These are phyloP conservation scores for Zizania palustris DNA, from an alignment of 202 grass and related monocot genomes.

Conservation along the genomic window DNA sequence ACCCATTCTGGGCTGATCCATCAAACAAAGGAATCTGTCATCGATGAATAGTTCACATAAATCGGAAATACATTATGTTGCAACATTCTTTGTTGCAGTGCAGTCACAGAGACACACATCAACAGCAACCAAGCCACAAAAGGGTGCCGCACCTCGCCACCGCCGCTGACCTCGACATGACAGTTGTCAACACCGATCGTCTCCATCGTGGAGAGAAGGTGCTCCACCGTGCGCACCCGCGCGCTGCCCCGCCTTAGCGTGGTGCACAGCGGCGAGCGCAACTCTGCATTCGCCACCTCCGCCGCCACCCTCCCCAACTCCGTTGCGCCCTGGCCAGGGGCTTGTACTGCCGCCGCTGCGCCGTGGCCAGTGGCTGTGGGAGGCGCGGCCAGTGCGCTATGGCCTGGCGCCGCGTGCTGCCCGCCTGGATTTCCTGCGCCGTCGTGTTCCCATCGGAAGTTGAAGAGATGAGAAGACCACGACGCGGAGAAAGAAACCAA, in stretches of 20 bases:
- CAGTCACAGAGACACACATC: slow-evolving; percentile 4
- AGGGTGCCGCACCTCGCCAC: slow-evolving; percentile 63
- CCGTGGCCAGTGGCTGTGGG: no score
- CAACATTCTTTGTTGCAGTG: not conserved
- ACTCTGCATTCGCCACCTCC: slow-evolving; percentile 55
- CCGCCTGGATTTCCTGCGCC: no score
- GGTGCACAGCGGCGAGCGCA: slow-evolving; percentile 71
- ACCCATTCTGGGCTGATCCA: slow-evolving; percentile 95
- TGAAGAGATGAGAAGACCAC: no score
- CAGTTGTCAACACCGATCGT: slow-evolving; percentile 83
- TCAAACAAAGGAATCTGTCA: slow-evolving; percentile 93
- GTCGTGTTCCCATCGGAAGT: no score
- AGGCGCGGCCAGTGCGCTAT: no score
- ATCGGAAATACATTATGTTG: slow-evolving; percentile 11
- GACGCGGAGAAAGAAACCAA: no score
- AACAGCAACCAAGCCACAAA: slow-evolving; percentile 1
- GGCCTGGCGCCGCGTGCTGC: no score
- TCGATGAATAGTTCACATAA: slow-evolving; percentile 45
- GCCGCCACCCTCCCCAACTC: slow-evolving; percentile 61
- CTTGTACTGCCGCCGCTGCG: no score
- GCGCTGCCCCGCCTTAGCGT: slow-evolving; percentile 50
- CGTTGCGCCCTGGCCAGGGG: no score
- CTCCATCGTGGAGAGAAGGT: slow-evolving; percentile 84
- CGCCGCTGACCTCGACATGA: slow-evolving; percentile 65
- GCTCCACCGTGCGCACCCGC: slow-evolving; percentile 74